These are phyloP conservation scores for Diaporthe sp. DNA, from an alignment of 2,329 filamentous ascomycete species.

Conservation along the genomic window DNA sequence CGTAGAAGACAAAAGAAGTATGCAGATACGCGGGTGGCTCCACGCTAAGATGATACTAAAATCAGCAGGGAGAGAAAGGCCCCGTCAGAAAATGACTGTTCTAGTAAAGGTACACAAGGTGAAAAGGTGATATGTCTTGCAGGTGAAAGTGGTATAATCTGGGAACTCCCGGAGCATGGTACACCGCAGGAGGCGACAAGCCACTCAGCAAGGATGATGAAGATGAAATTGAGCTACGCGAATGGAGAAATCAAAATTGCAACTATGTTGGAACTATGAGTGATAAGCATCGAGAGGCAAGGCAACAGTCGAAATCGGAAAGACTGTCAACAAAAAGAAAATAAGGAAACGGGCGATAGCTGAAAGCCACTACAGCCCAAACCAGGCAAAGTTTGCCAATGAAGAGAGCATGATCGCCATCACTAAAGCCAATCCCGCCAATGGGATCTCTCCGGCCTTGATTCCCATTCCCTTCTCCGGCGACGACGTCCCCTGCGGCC, in stretches of 20 bases:
- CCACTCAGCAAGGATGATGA: neutral
- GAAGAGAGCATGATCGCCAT: neutral
- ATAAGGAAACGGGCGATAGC: neutral
- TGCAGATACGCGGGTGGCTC: constrained; percentile 1
- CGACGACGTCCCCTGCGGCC: constrained; percentile 19
- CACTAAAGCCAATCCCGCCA: neutral
- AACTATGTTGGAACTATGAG: neutral
- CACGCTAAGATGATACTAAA: neutral
- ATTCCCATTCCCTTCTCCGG: constrained; percentile 23
- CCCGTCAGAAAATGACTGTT: constrained; percentile 1
- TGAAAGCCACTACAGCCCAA: constrained; percentile 6
- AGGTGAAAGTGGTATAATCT: neutral
- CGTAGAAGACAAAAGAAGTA: neutral
- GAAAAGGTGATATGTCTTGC: neutral
- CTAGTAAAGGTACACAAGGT: neutral
- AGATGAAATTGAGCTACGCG: neutral
- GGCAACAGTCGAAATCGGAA: neutral
- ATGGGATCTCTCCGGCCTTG: neutral
- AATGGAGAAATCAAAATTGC: neutral
- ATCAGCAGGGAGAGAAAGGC: neutral
- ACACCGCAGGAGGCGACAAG: constrained; percentile 3
- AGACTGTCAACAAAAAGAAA: neutral
- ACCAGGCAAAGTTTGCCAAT: neutral
- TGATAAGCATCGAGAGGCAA: neutral
- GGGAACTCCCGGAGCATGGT: neutral